These are phyloP conservation scores for Meredithiella fracta DNA, from an alignment of 2,329 filamentous ascomycete species.

Conservation along the genomic window DNA sequence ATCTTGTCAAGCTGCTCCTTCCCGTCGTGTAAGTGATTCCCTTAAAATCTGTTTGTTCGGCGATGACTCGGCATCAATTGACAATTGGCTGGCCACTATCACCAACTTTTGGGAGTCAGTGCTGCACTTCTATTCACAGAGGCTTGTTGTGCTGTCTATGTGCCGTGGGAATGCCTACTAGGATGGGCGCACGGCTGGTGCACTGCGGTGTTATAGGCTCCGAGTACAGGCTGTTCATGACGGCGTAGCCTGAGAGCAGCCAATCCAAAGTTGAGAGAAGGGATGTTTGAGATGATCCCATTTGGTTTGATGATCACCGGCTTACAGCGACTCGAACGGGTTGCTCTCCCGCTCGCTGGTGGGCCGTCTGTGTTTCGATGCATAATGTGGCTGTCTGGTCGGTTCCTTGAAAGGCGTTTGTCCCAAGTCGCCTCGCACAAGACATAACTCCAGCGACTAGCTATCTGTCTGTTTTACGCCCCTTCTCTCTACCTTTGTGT, in stretches of 20 bases:
- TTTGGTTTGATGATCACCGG: neutral
- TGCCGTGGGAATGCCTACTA: neutral
- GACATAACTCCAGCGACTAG: neutral
- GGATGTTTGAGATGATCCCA: neutral
- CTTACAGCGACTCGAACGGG: neutral
- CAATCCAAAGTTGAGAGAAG: neutral
- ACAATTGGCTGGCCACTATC: too few relatives aligned
- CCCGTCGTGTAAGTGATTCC: conserved; percentile 14
- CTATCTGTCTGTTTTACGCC: neutral
- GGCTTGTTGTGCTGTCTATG: neutral
- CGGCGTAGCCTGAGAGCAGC: neutral
- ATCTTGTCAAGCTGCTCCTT: conserved; percentile 12
- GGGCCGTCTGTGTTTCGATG: neutral
- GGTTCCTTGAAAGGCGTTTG: neutral
- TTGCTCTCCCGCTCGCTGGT: neutral
- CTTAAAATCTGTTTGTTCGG: neutral
- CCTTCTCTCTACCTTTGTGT: neutral
- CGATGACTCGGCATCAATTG: neutral
- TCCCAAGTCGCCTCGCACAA: neutral
- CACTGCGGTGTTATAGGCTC: neutral
- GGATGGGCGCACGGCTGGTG: neutral
- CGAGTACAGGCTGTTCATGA: neutral
- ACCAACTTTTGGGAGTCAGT: neutral
- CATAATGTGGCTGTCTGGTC: neutral
- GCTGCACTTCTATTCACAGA: neutral